Base-by-base conservation (phyloP, 768 basidiomycete species). In the Suillus ampliporus region DNA sequence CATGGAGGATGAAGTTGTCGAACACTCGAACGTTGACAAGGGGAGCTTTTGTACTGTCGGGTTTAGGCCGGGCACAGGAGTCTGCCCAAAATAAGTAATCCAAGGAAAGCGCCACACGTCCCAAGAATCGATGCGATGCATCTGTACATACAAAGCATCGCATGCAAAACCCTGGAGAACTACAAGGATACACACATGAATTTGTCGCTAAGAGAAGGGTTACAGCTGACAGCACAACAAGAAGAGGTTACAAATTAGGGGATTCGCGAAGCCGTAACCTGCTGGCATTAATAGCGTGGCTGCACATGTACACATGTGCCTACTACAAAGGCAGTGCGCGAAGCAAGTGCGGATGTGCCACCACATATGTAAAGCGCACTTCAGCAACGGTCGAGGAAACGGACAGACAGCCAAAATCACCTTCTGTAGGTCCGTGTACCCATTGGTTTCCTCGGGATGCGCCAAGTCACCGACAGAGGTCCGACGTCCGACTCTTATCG, bases 291-390 rank as follows among this genome's bases (percentile, higher is more conserved):
- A 56, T 56, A 56, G 23, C 37, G 11, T 19, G 10, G 17, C 10
- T 56, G 17, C 17, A 56, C 54, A 40, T 26, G 17, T 40, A 56
- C 38, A 28, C 54, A 56, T 40, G 54, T 38, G 54, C 54, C 54
- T 19, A 56, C 54, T 19, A 56, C 54, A 56, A 17, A 26, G 54
- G 35, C 37, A 38, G 35, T 23, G 37, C 37, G 1, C 21, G 53
- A 28, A 7, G 17, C 11, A 26, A 19, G n/a, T n/a, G 9, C 43
- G 26, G 54, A 23, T 19, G 54, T 56, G 23, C 10, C 10, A 31
- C 28, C 50, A 31, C 50, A 51, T 34, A n/a, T 34, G 31, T 31
- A 51, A 34, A 51, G 48, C 26, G 48, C 48, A 17, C 17, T 26
- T 26, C 26, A 26, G 28, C 8, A 50, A 28, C 17, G 26, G 28